These are phyloP conservation scores for Schizonepeta tenuifolia DNA, from an alignment of 257 asterid species.

Conservation along the genomic window DNA sequence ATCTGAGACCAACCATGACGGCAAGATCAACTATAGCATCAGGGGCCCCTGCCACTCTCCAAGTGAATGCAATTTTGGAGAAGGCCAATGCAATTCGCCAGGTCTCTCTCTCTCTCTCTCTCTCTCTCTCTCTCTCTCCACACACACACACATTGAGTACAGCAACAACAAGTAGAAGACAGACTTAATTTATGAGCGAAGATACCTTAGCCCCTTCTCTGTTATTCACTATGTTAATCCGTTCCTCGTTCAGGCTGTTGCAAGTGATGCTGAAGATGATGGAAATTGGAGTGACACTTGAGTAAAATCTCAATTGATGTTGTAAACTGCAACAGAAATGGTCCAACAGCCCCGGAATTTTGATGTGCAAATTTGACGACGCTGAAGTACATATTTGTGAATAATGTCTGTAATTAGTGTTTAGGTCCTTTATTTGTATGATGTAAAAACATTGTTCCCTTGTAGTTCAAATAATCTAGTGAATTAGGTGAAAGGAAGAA, in stretches of 20 bases:
- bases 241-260: slow-evolving; percentile 70
- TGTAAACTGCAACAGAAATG: neutral
- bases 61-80: slow-evolving; percentile 81
- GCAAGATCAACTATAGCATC: slow-evolving; percentile 53
- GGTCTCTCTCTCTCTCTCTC: slow-evolving; percentile 49
- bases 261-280: slow-evolving; percentile 74
- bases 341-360: slow-evolving; percentile 24
- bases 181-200: neutral
- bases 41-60: slow-evolving; percentile 53
- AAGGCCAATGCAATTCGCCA: slow-evolving; percentile 94
- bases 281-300: slow-evolving; percentile 61
- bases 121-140: slow-evolving; percentile 33
- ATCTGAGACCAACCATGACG: slow-evolving; percentile 67
- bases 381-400: slow-evolving; percentile 42
- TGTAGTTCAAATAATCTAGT: slow-evolving; percentile 18
- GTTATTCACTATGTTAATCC: slow-evolving; percentile 13
- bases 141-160: neutral
- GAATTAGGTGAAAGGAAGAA: neutral
- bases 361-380: slow-evolving; percentile 17
- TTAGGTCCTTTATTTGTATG: slow-evolving; percentile 32
- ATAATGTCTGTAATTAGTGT: slow-evolving; percentile 36
- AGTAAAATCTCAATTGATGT: slow-evolving; percentile 15
- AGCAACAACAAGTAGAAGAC: neutral
- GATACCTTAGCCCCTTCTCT: neutral
- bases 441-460: slow-evolving; percentile 6